Base-by-base conservation (phyloP, 345 rosid genomes). In the Boechera retrofracta region DNA sequence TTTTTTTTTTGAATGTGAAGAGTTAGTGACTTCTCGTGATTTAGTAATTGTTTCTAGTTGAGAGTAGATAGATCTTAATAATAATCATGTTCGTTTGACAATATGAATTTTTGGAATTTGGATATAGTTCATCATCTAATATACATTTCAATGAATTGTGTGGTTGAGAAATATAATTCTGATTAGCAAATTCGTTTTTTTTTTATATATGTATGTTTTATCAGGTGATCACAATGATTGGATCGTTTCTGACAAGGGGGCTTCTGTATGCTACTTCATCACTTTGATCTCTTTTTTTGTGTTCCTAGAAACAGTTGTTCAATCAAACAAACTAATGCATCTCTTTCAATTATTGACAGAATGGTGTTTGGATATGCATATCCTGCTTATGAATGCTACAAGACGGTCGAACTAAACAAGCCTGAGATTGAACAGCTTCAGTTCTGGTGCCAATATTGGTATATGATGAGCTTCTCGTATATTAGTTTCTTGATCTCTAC, bases 401-500 rank as follows among this genome's bases (percentile, higher is more conserved):
- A 92, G 68, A 76, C 74, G 0, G 87, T 84, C 11, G 92, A 90
- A 85, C 83, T 83, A 62, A 85, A 78, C 52, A 76, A 69, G 59
- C 84, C 84, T 38, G 89, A 83, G 55, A 77, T 75, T 63, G 82
- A 78, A 69, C 85, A 88, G 21, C 88, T 90, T 35, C 76, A 77
- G 13, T 89, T 90, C 75, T 89, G 97, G 97, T 92, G 97, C 82
- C 95, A 84, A 10, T 94, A 92, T 73, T 92, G 97, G 97, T 88
- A 84, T 28, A 24, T 44, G 4, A 77, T 49, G 0, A 11, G 3
- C 6, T 74, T n/a, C 10, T 56, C 41, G 13, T 64, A 6, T 48
- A 5, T 28, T 54, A 0, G 7, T 52, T 61, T 57, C 39, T 75
- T 58, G 0, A 42, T 2, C 26, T 67, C 26, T 51, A 1, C 5